A percentile compares a stretch with the other conserved stretches of the same genome.
These are phyloP conservation scores for Xylaria arbuscula DNA, from an alignment of 2,329 filamentous ascomycete species.

Conservation along the genomic window DNA sequence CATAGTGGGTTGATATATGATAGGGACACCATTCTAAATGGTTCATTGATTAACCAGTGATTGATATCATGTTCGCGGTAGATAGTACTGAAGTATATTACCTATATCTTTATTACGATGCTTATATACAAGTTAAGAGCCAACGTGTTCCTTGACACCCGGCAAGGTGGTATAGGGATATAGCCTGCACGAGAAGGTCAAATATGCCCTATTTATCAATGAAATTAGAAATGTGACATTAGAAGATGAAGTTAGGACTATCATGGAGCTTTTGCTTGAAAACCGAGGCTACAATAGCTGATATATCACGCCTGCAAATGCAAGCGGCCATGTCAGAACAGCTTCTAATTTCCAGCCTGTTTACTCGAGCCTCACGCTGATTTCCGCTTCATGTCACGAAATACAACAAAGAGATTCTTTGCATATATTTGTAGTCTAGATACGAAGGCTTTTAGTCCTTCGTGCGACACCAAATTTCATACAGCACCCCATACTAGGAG, in stretches of 20 bases:
- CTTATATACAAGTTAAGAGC: not conserved
- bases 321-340: not conserved
- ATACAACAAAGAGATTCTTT: too few species aligned
- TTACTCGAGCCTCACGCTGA: too few species aligned
- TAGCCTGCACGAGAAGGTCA: too few species aligned
- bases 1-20: not conserved
- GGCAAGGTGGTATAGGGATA: not conserved
- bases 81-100: too few species aligned
- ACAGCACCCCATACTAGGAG: too few species aligned
- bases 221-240: not conserved
- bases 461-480: too few species aligned
- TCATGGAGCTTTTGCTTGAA: too few species aligned
- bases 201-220: not conserved
- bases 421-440: too few species aligned
- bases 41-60: not conserved
- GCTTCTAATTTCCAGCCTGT: too few species aligned
- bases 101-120: not conserved
- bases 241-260: too few species aligned
- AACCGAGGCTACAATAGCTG: not conserved
- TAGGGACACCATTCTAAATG: not conserved
- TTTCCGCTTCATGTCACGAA: too few species aligned
- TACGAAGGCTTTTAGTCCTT: too few species aligned
- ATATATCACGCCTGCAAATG: not conserved
- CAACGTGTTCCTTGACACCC: not conserved
- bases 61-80: not conserved